phyloP scores from a whole-genome alignment of 2,329 filamentous ascomycete species.

The Raffaelea albimanens region DNA sequence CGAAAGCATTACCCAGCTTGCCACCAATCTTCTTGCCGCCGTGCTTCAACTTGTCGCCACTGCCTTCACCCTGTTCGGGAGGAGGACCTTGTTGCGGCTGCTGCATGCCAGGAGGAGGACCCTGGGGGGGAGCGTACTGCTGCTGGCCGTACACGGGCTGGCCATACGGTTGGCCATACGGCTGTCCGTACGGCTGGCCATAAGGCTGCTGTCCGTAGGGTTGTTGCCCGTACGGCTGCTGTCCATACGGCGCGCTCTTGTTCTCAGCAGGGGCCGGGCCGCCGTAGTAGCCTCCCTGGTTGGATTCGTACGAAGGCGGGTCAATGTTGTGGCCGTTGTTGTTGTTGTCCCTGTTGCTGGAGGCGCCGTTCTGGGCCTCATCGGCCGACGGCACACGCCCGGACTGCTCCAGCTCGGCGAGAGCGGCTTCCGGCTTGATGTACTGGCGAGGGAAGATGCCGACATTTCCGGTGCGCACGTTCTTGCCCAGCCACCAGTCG shows the following conservation, averaged over 20 bases:
- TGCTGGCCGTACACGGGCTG: constrained; percentile 14
- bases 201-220: constrained; percentile 1
- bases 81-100: constrained; percentile 61
- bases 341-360: neutral
- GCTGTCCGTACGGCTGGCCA: constrained; percentile 4
- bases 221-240: constrained; percentile 7
- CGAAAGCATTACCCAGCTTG: constrained; percentile 76
- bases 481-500: constrained; percentile 93
- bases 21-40: constrained; percentile 93
- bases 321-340: neutral
- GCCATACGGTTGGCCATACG: constrained; percentile 1
- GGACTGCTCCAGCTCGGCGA: constrained; percentile 10
- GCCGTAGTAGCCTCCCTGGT: constrained; percentile 16
- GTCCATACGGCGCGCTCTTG: constrained; percentile 3
- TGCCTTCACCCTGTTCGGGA: constrained; percentile 43
- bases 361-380: neutral
- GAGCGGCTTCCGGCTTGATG: constrained; percentile 53
- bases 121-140: neutral
- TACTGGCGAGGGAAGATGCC: constrained; percentile 96
- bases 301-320: constrained; percentile 19
- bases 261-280: neutral
- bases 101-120: constrained; percentile 19
- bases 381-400: constrained; percentile 8
- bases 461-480: constrained; percentile 71
- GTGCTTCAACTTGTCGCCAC: constrained; percentile 56